Conservation (phyloP, 83 land plant species). For the Picea engelmannii region DNA sequence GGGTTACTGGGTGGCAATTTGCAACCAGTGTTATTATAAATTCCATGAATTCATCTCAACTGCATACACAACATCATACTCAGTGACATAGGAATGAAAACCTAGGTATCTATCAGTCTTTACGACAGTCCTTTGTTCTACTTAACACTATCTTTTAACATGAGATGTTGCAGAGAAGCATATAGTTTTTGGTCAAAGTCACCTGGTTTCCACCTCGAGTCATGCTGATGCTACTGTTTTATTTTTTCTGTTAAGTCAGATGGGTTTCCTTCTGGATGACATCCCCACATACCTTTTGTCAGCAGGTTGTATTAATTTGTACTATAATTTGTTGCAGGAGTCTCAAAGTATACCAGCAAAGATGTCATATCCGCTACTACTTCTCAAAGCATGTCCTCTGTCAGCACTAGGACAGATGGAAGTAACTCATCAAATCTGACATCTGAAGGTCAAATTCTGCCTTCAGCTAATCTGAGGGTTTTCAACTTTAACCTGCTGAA, state of each 20-base stretch:
- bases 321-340: background rate
- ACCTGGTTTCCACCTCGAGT: no score
- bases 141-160: no score
- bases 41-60: background rate
- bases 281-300: background rate
- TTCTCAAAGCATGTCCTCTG: constrained; percentile 19
- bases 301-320: background rate
- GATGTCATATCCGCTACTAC: constrained; percentile 10
- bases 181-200: no score
- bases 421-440: constrained; percentile 12
- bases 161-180: no score
- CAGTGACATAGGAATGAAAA: no score
- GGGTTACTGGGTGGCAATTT: no score
- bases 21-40: background rate
- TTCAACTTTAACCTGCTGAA: constrained; percentile 38
- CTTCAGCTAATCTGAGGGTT: constrained; percentile 30
- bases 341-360: constrained; percentile 11
- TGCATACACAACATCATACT: no score
- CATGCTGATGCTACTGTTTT: background rate
- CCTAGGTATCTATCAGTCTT: no score
- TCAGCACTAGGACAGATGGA: constrained; percentile 12
- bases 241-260: background rate
- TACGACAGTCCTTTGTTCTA: no score
- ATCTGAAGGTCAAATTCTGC: constrained; percentile 31
- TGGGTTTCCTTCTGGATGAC: background rate